Conservation (phyloP, 1,284 basidiomycete genomes). For the Papiliotrema terrestris region DNA sequence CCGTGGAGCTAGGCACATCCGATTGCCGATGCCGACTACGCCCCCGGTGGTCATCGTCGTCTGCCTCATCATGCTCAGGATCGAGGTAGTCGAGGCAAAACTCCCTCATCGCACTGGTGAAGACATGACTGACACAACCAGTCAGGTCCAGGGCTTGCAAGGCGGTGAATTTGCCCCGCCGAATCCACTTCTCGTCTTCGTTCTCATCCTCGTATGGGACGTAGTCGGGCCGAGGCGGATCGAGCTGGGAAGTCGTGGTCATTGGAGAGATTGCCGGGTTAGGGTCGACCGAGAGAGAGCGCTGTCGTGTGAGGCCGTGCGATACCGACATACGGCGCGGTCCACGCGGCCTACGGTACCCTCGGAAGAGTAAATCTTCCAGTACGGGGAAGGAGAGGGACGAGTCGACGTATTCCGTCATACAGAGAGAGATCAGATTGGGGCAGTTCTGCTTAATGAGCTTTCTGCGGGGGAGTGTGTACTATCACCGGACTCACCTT, state of each 20-base stretch:
- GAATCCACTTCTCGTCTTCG: constrained; percentile 65
- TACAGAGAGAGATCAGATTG: constrained; percentile 74
- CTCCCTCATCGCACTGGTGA: constrained; percentile 74
- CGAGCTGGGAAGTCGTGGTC: constrained; percentile 23
- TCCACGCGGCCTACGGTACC: constrained; percentile 46
- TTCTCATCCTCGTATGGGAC: constrained; percentile 47
- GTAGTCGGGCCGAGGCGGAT: constrained; percentile 38
- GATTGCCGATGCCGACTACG: constrained; percentile 15
- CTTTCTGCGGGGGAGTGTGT: too few relatives aligned
- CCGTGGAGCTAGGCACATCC: constrained; percentile 14
- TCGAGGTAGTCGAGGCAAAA: constrained; percentile 71
- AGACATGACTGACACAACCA: constrained; percentile 86
- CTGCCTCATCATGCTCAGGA: constrained; percentile 52
- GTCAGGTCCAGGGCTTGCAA: constrained; percentile 89
- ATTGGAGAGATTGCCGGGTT: constrained; percentile 12
- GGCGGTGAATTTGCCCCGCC: constrained; percentile 52
- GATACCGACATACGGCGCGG: constrained; percentile 18
- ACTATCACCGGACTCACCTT: constrained; percentile 56
- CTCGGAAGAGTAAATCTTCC: constrained; percentile 80
- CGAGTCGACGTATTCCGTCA: constrained; percentile 96
- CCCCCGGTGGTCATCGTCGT: constrained; percentile 51
- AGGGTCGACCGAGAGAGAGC: constrained; percentile 29
- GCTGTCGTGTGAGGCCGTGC: constrained; percentile 22
- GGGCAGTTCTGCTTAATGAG: constrained; percentile 65
- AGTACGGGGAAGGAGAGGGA: constrained; percentile 75